Evolutionary conservation across 352 stramenopile species (phyloP).

Genomic region (Phytophthora kernoviae): DNA sequence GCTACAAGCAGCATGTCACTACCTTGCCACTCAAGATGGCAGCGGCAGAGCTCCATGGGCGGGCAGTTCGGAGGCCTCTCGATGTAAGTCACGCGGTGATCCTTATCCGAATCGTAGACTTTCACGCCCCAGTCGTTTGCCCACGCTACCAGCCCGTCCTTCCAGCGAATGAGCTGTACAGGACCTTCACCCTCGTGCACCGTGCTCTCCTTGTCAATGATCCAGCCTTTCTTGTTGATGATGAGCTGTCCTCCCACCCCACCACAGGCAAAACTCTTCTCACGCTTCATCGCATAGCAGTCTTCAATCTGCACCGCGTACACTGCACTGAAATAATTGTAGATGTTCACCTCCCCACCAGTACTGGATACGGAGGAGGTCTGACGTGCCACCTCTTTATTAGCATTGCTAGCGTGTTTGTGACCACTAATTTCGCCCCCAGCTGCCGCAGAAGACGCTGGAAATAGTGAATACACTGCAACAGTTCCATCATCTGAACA

Average conservation of each 20-base stretch:
- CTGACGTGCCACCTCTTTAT: conserved; percentile 23
- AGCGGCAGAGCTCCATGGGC: conserved; percentile 82
- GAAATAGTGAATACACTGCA: conserved; percentile 77
- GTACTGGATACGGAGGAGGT: conserved; percentile 59
- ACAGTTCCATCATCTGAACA: conserved; percentile 88
- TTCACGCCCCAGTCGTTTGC: conserved; percentile 89
- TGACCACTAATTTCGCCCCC: conserved; percentile 23
- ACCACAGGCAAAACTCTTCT: conserved; percentile 83
- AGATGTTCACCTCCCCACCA: conserved; percentile 87
- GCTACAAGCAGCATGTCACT: conserved; percentile 65
- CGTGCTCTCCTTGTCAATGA: conserved; percentile 87
- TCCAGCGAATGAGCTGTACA: conserved; percentile 84
- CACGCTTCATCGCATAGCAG: conserved; percentile 76
- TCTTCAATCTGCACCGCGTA: conserved; percentile 85
- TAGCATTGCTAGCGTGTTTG: conserved; percentile 24
- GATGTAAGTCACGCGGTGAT: conserved; percentile 84
- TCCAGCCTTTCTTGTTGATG: conserved; percentile 88
- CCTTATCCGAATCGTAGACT: conserved; percentile 77
- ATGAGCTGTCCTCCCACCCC: conserved; percentile 82
- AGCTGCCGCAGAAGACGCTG: conserved; percentile 18
- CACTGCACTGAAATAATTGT: conserved; percentile 88
- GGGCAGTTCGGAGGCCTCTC: conserved; percentile 79
- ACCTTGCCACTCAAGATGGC: conserved; percentile 79
- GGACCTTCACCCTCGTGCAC: conserved; percentile 84
- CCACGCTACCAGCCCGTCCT: conserved; percentile 78